Conservation (phyloP, 1,284 basidiomycete genomes). For the Neonothopanus nambi region DNA sequence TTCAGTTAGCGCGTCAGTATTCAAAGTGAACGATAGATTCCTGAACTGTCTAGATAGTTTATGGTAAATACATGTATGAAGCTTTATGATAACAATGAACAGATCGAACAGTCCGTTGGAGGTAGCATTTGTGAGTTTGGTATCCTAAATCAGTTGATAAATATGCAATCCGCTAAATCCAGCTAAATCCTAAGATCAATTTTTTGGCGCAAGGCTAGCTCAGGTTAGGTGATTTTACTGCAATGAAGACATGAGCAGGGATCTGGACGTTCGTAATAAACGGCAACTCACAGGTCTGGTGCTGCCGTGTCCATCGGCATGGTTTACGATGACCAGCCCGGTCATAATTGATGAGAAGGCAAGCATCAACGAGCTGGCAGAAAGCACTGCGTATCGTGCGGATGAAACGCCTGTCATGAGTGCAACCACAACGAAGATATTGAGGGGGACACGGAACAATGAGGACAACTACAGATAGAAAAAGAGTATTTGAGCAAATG, state of each 20-base stretch:
- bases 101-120: too few relatives aligned
- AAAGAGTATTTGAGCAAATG: conserved; percentile 7
- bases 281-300: not conserved
- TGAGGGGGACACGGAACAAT: conserved; percentile 73
- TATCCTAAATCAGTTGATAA: too few relatives aligned
- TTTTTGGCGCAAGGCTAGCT: too few relatives aligned
- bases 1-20: too few relatives aligned
- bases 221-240: too few relatives aligned
- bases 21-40: too few relatives aligned
- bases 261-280: not conserved
- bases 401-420: conserved; percentile 69
- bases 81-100: too few relatives aligned
- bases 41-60: too few relatives aligned
- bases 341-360: conserved; percentile 63
- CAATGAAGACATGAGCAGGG: not conserved
- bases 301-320: conserved; percentile 23
- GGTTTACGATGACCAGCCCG: conserved; percentile 43
- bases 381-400: conserved; percentile 62
- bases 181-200: too few relatives aligned
- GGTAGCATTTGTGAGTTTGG: too few relatives aligned
- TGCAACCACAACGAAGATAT: conserved; percentile 72
- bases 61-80: too few relatives aligned
- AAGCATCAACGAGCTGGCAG: conserved; percentile 58
- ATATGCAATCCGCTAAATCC: too few relatives aligned
- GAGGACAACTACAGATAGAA: conserved; percentile 54